A percentile compares a stretch with the other conserved stretches of the same genome.
These are phyloP conservation scores for Alternaria angustiovoidea DNA, from an alignment of 2,329 filamentous ascomycete species.

Conservation along the genomic window DNA sequence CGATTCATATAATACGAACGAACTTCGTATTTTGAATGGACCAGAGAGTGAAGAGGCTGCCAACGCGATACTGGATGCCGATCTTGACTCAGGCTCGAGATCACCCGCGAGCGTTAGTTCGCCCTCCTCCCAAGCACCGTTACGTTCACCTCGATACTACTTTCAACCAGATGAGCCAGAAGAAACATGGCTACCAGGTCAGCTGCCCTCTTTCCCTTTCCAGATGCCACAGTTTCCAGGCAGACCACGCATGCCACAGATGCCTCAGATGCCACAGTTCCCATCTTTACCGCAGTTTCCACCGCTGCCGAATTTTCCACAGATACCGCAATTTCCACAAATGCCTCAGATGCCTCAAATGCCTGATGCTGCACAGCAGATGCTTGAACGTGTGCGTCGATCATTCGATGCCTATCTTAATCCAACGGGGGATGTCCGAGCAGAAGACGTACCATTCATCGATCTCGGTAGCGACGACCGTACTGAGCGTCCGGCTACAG, in stretches of 20 bases:
- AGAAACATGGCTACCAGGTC: conserved; percentile 49
- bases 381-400: conserved; percentile 46
- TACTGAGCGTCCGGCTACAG: conserved; percentile 44
- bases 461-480: conserved; percentile 49
- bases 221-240: conserved; percentile 48
- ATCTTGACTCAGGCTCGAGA: conserved; percentile 34
- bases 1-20: conserved; percentile 62
- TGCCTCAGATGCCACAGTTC: conserved; percentile 44
- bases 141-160: conserved; percentile 48
- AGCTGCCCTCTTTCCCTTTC: conserved; percentile 48
- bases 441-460: conserved; percentile 47
- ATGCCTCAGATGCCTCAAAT: conserved; percentile 40
- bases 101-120: conserved; percentile 45
- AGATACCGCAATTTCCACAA: conserved; percentile 31
- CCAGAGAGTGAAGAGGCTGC: conserved; percentile 47
- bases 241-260: conserved; percentile 43
- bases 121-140: conserved; percentile 40
- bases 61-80: conserved; percentile 43
- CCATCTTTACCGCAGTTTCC: conserved; percentile 43
- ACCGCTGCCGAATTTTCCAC: conserved; percentile 42
- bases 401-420: conserved; percentile 58
- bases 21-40: conserved; percentile 55
- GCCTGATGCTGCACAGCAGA: conserved; percentile 45
- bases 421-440: conserved; percentile 43
- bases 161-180: conserved; percentile 49